Conservation (phyloP, 2,329 filamentous ascomycete species). For the Penicillium sp. region DNA sequence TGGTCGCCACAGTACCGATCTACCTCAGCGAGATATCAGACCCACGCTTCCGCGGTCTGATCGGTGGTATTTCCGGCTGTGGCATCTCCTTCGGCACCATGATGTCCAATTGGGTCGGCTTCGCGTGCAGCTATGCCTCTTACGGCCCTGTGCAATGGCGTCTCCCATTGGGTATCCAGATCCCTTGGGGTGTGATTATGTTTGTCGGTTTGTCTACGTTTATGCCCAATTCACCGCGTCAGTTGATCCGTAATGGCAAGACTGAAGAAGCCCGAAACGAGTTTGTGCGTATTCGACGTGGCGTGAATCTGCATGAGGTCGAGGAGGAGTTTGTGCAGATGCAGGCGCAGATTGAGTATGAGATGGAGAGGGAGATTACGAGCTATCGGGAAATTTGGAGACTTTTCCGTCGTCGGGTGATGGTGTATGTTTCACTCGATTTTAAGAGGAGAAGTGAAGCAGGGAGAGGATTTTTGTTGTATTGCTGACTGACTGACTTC, state of each 20-base stretch:
- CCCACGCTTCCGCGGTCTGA: conserved; percentile 55
- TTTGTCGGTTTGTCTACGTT: conserved; percentile 59
- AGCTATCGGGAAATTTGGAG: conserved; percentile 57
- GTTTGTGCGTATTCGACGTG: conserved; percentile 54
- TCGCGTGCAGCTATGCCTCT: conserved; percentile 57
- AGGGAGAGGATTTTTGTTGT: not conserved
- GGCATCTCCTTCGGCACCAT: conserved; percentile 61
- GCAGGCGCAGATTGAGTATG: conserved; percentile 59
- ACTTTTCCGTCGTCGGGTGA: conserved; percentile 56
- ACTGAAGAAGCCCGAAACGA: conserved; percentile 54
- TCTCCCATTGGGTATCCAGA: conserved; percentile 58
- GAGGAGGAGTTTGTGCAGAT: conserved; percentile 59
- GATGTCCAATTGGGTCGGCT: conserved; percentile 62
- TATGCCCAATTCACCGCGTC: conserved; percentile 60
- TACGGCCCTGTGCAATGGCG: conserved; percentile 60
- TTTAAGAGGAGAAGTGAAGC: not conserved
- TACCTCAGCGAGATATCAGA: conserved; percentile 60
- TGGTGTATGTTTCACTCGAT: conserved; percentile 46
- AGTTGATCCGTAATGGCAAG: conserved; percentile 56
- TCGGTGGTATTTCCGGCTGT: conserved; percentile 58
- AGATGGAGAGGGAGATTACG: conserved; percentile 60
- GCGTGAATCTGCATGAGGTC: conserved; percentile 50
- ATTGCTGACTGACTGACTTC: not conserved
- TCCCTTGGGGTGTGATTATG: conserved; percentile 60
- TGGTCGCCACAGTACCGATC: conserved; percentile 58